phyloP scores from a whole-genome alignment of 2,329 filamentous ascomycete species.

The Metarhizium anisopliae region DNA sequence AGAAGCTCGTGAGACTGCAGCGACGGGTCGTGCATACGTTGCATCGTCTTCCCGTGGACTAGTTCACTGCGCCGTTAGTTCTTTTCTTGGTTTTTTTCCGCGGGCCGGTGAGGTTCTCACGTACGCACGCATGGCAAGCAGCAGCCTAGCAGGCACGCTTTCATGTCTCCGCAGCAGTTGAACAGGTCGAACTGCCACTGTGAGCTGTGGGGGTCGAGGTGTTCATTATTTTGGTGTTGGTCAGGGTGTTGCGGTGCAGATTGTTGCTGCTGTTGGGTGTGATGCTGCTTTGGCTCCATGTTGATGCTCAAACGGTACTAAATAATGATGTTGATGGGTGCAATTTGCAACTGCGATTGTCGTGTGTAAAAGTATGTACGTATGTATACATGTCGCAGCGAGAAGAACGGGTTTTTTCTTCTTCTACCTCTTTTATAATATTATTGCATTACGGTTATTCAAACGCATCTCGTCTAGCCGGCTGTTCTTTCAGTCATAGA shows the following conservation, averaged over 20 bases:
- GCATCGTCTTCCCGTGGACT: conserved; percentile 36
- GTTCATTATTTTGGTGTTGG: conserved; percentile 14
- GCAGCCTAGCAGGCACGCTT: conserved; percentile 27
- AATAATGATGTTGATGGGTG: background rate
- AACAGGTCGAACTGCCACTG: conserved; percentile 30
- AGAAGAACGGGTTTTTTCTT: no score
- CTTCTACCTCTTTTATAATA: no score
- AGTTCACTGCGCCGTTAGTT: background rate
- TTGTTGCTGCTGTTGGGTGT: background rate
- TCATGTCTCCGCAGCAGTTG: conserved; percentile 29
- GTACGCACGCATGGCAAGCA: conserved; percentile 35
- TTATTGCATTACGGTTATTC: no score
- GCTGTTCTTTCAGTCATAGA: no score
- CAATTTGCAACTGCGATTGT: no score
- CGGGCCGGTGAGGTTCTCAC: conserved; percentile 12
- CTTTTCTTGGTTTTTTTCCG: no score
- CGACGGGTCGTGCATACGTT: conserved; percentile 34
- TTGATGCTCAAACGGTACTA: background rate
- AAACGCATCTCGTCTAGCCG: no score
- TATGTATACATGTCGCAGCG: no score
- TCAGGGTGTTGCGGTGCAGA: background rate
- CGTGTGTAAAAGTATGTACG: no score
- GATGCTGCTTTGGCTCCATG: background rate
- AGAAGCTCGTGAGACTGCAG: conserved; percentile 27
- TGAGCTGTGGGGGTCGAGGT: conserved; percentile 17